A percentile compares a stretch with the other conserved stretches of the same genome.
Conservation (phyloP, 176 grass and related monocot genomes). For the Rhipidocladum racemiflorum region DNA sequence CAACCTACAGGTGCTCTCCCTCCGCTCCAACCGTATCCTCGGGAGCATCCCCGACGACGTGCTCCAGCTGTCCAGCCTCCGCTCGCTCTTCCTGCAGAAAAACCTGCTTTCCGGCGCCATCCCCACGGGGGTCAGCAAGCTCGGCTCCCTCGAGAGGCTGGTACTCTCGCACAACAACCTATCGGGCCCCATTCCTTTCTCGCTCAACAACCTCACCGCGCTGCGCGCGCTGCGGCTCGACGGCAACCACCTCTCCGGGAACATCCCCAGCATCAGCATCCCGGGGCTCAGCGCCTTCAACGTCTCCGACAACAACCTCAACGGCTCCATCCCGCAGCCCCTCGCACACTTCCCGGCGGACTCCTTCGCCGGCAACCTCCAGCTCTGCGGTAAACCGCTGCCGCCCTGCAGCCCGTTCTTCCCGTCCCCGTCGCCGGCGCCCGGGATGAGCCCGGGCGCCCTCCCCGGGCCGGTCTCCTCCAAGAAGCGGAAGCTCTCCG, state of each 20-base stretch:
- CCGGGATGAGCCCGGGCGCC: constrained; percentile 19
- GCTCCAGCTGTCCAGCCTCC: constrained; percentile 39
- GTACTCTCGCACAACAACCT: constrained; percentile 74
- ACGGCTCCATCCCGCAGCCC: constrained; percentile 73
- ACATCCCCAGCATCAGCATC: constrained; percentile 85
- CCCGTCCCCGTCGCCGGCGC: constrained; percentile 43
- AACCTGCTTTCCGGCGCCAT: constrained; percentile 59
- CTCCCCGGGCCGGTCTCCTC: neutral
- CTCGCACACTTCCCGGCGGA: constrained; percentile 55
- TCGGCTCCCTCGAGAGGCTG: constrained; percentile 42
- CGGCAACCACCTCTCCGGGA: constrained; percentile 59
- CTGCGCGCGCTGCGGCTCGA: constrained; percentile 50
- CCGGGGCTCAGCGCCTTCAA: constrained; percentile 44
- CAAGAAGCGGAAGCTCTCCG: constrained; percentile 64
- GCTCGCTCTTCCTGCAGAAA: constrained; percentile 52
- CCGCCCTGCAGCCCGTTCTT: constrained; percentile 63
- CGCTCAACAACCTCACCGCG: constrained; percentile 67
- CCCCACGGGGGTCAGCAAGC: constrained; percentile 18
- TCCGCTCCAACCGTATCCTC: constrained; percentile 69
- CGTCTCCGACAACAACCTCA: constrained; percentile 75
- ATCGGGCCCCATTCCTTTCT: constrained; percentile 65
- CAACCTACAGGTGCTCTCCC: constrained; percentile 62
- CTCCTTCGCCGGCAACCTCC: constrained; percentile 55
- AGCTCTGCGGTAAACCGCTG: constrained; percentile 66
- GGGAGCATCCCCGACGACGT: constrained; percentile 64